phyloP scores from a whole-genome alignment of 2,329 filamentous ascomycete genomes.

The Talaromyces amestolkiae region DNA sequence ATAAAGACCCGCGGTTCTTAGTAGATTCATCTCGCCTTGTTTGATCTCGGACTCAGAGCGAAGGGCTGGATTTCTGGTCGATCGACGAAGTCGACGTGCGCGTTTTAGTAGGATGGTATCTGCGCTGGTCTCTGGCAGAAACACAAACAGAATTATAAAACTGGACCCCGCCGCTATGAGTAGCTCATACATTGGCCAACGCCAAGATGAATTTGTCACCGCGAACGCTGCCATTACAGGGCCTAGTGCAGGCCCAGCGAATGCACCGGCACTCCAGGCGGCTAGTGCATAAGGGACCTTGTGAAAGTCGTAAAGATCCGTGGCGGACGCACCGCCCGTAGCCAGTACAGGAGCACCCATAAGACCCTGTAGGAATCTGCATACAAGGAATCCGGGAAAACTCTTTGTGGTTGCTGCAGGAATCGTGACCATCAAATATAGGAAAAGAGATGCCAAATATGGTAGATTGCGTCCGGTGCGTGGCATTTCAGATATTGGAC shows the following conservation, averaged over 20 bases:
- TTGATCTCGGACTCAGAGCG: not conserved
- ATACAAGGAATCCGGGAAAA: slow-evolving; percentile 62
- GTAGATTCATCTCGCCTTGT: slow-evolving; percentile 62
- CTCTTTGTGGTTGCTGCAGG: slow-evolving; percentile 63
- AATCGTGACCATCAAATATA: slow-evolving; percentile 68
- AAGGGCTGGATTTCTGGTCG: slow-evolving; percentile 53
- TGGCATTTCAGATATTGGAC: slow-evolving; percentile 64
- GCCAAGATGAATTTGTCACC: slow-evolving; percentile 53
- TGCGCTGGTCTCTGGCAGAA: slow-evolving; percentile 63
- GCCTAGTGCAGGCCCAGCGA: slow-evolving; percentile 57
- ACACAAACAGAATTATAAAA: slow-evolving; percentile 59
- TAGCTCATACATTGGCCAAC: slow-evolving; percentile 59
- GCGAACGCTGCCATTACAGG: slow-evolving; percentile 62
- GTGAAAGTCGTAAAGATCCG: slow-evolving; percentile 19
- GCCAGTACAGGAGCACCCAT: slow-evolving; percentile 62
- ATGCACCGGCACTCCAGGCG: slow-evolving; percentile 53
- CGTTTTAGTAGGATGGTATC: slow-evolving; percentile 62
- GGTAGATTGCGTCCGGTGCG: slow-evolving; percentile 64
- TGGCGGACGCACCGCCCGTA: slow-evolving; percentile 27
- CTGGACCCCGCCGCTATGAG: slow-evolving; percentile 60
- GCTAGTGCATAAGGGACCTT: slow-evolving; percentile 58
- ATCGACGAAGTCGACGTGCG: slow-evolving; percentile 58
- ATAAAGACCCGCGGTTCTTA: slow-evolving; percentile 20
- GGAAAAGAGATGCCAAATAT: slow-evolving; percentile 65
- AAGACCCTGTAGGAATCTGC: slow-evolving; percentile 58